These are phyloP conservation scores for Russula sp. DNA, from an alignment of 768 basidiomycete species.

Conservation along the genomic window DNA sequence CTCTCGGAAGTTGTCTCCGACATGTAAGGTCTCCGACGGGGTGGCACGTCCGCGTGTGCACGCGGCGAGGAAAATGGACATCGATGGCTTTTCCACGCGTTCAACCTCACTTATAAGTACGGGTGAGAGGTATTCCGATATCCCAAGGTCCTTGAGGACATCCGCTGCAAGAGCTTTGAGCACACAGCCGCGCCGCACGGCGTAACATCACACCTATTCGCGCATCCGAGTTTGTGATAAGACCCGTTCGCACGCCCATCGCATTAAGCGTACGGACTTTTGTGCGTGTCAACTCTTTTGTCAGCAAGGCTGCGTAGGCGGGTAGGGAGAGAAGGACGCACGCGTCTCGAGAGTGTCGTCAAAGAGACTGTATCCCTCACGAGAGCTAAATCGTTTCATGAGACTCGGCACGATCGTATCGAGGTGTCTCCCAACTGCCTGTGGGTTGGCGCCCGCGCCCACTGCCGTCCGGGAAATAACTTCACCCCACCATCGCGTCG, in stretches of 20 bases:
- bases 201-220: slow-evolving; percentile 52
- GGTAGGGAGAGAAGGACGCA: slow-evolving; percentile 27
- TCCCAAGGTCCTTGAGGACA: slow-evolving; percentile 52
- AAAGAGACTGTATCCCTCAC: slow-evolving; percentile 58
- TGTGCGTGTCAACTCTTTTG: not conserved
- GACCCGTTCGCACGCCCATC: slow-evolving; percentile 43
- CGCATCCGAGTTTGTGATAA: slow-evolving; percentile 67
- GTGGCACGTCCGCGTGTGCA: slow-evolving; percentile 32
- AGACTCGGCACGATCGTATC: slow-evolving; percentile 50
- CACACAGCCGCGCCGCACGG: not conserved
- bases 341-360: slow-evolving; percentile 43
- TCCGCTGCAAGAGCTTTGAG: slow-evolving; percentile 25
- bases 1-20: slow-evolving; percentile 70
- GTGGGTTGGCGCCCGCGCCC: slow-evolving; percentile 60
- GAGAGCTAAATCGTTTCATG: slow-evolving; percentile 62
- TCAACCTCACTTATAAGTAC: slow-evolving; percentile 66
- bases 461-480: slow-evolving; percentile 69
- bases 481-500: slow-evolving; percentile 66
- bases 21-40: slow-evolving; percentile 47
- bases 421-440: slow-evolving; percentile 47
- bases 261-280: slow-evolving; percentile 42
- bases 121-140: slow-evolving; percentile 42
- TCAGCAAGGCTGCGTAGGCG: not conserved
- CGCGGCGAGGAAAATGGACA: slow-evolving; percentile 48
- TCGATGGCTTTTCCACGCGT: slow-evolving; percentile 60